These are phyloP conservation scores for Taphrina sp. DNA, from an alignment of 1,139 yeast genomes.

Conservation along the genomic window DNA sequence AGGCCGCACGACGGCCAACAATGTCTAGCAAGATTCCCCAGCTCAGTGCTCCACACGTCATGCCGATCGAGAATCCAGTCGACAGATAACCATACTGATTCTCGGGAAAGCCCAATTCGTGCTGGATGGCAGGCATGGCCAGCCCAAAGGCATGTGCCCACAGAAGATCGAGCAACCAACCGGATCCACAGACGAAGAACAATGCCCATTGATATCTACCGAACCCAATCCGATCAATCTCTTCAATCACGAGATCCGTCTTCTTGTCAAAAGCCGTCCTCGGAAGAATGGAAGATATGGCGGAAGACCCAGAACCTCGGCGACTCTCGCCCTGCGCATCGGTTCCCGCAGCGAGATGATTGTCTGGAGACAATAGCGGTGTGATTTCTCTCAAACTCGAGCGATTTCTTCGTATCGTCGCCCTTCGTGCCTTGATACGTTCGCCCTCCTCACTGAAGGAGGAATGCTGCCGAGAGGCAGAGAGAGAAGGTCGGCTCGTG, in stretches of 20 bases:
- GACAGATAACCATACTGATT: slow-evolving; percentile 43
- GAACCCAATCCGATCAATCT: slow-evolving; percentile 11
- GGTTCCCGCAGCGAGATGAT: too few species aligned
- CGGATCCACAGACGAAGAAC: slow-evolving; percentile 29
- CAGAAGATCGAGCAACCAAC: slow-evolving; percentile 32
- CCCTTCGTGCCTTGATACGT: too few species aligned
- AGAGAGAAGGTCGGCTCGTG: slow-evolving; percentile 11
- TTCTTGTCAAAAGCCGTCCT: slow-evolving; percentile 9
- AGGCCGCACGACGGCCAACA: slow-evolving; percentile 58
- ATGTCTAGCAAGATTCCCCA: slow-evolving; percentile 63
- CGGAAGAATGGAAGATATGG: too few species aligned
- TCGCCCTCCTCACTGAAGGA: slow-evolving; percentile 7
- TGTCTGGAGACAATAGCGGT: too few species aligned
- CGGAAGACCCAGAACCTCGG: too few species aligned
- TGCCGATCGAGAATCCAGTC: slow-evolving; percentile 48
- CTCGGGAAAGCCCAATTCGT: slow-evolving; percentile 17
- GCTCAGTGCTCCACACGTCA: slow-evolving; percentile 56
- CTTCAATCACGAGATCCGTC: slow-evolving; percentile 3
- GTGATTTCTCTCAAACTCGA: too few species aligned
- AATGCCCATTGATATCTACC: slow-evolving; percentile 34
- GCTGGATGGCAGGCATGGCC: slow-evolving; percentile 31
- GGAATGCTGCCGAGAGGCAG: neutral
- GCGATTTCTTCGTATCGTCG: too few species aligned
- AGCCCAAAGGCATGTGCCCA: slow-evolving; percentile 28
- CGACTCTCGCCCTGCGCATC: too few species aligned